phyloP scores from a whole-genome alignment of 352 stramenopile species.

The Hyphochytrium catenoides region DNA sequence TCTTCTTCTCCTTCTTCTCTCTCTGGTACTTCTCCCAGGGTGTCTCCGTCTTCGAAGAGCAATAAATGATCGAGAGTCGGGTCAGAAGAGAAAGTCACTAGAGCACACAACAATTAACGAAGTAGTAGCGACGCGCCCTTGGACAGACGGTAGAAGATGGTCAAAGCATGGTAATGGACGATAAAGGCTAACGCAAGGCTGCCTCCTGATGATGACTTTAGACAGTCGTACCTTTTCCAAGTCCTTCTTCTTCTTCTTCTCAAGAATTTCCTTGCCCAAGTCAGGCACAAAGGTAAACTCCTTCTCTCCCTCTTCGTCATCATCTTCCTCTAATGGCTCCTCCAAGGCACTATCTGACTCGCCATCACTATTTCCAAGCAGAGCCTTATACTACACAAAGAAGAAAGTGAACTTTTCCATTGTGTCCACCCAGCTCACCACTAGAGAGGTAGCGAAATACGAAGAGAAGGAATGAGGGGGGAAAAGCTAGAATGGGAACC shows the following conservation, averaged over 20 bases:
- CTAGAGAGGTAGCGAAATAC: slow-evolving; percentile 28
- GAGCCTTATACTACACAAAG: slow-evolving; percentile 12
- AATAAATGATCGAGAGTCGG: no score
- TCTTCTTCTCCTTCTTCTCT: slow-evolving; percentile 61
- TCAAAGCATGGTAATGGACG: no score
- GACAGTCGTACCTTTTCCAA: no score
- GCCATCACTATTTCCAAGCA: slow-evolving; percentile 12
- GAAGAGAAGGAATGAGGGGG: not conserved
- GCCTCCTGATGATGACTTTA: no score
- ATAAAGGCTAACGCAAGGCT: no score
- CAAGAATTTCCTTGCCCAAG: slow-evolving; percentile 29
- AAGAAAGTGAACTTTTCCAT: slow-evolving; percentile 8
- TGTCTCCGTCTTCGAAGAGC: slow-evolving; percentile 43
- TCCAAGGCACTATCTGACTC: slow-evolving; percentile 4
- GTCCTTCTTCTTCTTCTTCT: slow-evolving; percentile 43
- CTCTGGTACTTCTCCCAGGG: slow-evolving; percentile 51
- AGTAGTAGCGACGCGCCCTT: no score
- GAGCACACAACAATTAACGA: no score
- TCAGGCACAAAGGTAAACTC: slow-evolving; percentile 54
- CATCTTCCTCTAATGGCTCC: slow-evolving; percentile 1
- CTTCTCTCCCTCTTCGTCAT: slow-evolving; percentile 23
- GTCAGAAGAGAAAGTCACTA: no score
- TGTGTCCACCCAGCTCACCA: slow-evolving; percentile 19
- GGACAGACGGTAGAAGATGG: no score
- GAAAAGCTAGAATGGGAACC: slow-evolving; percentile 45